Base-by-base conservation (phyloP, 352 stramenopile species). In the Globisporangium uncinulatum region DNA sequence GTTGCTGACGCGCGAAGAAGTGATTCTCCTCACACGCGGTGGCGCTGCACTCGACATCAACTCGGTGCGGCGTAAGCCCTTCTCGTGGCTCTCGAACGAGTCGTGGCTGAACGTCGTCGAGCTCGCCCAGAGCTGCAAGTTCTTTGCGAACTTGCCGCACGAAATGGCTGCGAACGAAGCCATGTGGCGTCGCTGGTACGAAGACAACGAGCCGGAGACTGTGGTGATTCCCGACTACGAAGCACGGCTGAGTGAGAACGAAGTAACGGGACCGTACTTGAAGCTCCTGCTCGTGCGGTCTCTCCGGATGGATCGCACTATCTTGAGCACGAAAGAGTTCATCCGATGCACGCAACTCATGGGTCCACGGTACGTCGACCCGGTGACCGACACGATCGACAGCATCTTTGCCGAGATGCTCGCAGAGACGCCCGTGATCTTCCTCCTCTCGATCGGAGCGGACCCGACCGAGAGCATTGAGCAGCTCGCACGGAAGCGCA, bases 351-450 rank as follows among this genome's bases (percentile, higher is more conserved):
- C 90, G 8, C 88, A 95, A 58, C 87, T 98, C 58, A 98, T 99
- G 95, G 97, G 97, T 1, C 77, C 92, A 11, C 75, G 86, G 6
- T 99, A 98, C 63, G 96, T 99, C 4, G 96, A 99, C 61, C 96
- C 97, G 11, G 95, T 99, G n/a, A 99, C 96, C 0, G 97, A 99
- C 67, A 99, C 95, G 51, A 98, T 99, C 55, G 96, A 99, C 69
- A 97, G 86, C 63, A 98, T 99, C 62, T 99, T 98, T 57, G 87
- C 87, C 57, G 94, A 98, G 58, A 99, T 98, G 95, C 81, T 89
- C 29, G 86, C 91, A 0, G 81, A 97, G 56, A 98, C 97, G 32
- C 97, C 96, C 14, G 96, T 99, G 31, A 99, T 99, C 53, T 99
- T 99, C 72, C 76, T 99, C 29, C 74, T 99, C 0, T 99, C 94